phyloP scores from a whole-genome alignment of 208 protist genomes.

The Naegleria fowleri region DNA sequence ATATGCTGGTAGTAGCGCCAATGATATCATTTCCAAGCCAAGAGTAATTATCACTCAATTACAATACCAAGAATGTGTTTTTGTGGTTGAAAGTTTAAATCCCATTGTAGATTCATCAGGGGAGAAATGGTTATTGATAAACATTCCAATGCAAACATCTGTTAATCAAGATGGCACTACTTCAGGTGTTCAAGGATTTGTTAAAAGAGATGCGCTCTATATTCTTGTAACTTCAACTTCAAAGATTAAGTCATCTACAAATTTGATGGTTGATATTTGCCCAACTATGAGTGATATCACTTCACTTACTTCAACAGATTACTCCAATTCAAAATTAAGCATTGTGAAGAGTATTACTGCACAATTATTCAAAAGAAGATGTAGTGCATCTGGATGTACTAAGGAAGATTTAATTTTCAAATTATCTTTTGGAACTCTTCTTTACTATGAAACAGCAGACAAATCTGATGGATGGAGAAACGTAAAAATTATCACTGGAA shows the following conservation, averaged over 20 bases:
- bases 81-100: background rate
- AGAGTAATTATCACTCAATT: background rate
- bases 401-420: background rate
- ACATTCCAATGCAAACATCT: background rate
- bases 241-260: background rate
- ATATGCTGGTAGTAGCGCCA: background rate
- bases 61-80: background rate
- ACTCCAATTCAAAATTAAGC: background rate
- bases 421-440: background rate
- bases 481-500: background rate
- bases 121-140: background rate
- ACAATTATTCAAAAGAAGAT: background rate
- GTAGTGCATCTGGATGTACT: background rate
- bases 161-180: background rate
- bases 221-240: background rate
- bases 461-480: background rate
- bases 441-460: background rate
- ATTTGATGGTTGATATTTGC: background rate
- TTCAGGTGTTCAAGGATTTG: background rate
- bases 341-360: background rate
- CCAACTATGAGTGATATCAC: background rate
- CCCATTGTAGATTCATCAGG: background rate
- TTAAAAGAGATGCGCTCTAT: background rate
- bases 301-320: background rate
- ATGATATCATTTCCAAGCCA: background rate